phyloP scores from a whole-genome alignment of 1,284 basidiomycete genomes.

The Sporisorium scitamineum region DNA sequence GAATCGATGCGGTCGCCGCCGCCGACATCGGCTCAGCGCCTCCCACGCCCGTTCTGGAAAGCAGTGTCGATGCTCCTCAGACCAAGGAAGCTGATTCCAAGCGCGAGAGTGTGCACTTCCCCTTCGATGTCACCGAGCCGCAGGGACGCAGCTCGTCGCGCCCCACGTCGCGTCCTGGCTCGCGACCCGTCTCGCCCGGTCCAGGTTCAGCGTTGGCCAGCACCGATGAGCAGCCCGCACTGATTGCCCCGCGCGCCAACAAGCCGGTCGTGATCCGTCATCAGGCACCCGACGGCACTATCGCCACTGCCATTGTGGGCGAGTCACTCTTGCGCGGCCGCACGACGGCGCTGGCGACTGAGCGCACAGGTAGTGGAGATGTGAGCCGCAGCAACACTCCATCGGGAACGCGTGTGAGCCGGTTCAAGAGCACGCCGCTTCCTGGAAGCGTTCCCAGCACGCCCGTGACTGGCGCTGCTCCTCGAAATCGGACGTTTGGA shows the following conservation, averaged over 20 bases:
- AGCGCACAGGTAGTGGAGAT: slow-evolving; percentile 26
- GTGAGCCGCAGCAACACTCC: slow-evolving; percentile 48
- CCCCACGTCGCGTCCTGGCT: slow-evolving; percentile 34
- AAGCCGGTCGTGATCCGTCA: slow-evolving; percentile 58
- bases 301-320: slow-evolving; percentile 53
- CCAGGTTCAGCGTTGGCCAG: slow-evolving; percentile 12
- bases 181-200: slow-evolving; percentile 41
- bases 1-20: background rate
- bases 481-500: slow-evolving; percentile 20
- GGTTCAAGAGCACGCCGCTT: slow-evolving; percentile 54
- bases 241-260: slow-evolving; percentile 38
- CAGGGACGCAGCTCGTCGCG: slow-evolving; percentile 20
- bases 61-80: slow-evolving; percentile 9
- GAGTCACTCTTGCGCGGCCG: slow-evolving; percentile 56
- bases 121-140: slow-evolving; percentile 23
- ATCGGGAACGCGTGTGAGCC: slow-evolving; percentile 37
- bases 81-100: slow-evolving; percentile 10
- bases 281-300: slow-evolving; percentile 45
- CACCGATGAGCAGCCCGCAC: slow-evolving; percentile 16
- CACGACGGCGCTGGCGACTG: slow-evolving; percentile 13
- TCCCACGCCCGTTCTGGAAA: slow-evolving; percentile 23
- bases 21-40: slow-evolving; percentile 8
- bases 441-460: slow-evolving; percentile 24
- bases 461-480: slow-evolving; percentile 14
- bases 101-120: slow-evolving; percentile 21